Evolutionary conservation across 176 grass and related monocot genomes (phyloP), one percentile per base, ranked within the genome.

Genomic region (Dendrocalamus sinicus): DNA sequence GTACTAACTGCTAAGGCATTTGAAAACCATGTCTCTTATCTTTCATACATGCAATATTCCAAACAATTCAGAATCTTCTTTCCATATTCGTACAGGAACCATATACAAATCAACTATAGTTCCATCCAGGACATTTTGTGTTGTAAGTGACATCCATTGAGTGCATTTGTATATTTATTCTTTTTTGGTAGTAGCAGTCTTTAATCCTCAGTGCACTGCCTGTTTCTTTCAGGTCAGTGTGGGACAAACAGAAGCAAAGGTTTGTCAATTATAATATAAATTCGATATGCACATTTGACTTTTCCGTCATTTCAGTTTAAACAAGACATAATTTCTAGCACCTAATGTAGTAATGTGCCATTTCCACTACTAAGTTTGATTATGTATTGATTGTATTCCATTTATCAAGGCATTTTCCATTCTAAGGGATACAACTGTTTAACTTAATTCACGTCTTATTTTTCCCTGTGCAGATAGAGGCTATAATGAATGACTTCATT

Each of bases 231-330:
- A 98, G 96, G 96, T 98, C 35, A 98, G 88, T 79, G 82, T 98
- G 58, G 93, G 96, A 87, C 96, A 98, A 86, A 91, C 93, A 91
- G 91, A 98, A 91, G 96, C 96, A 88, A 98, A 98, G 96, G 96
- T 98, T 68, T 79, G 69, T 90, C 73, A 58, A 39, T 71, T 8
- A 60, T 76, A 73, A 78, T 35, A 55, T 72, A 54, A 67, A 52
- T 58, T 54, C 23, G 10, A 86, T 78, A 79, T 81, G 60, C 46
- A 30, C 57, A 72, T 82, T 80, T 86, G 23, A 80, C 40, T 88
- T 85, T 32, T 84, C 62, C 73, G n/a, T 37, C 15, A 28, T 58
- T 68, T 88, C 14, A 70, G 28, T 41, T 58, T 71, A 52, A 0
- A 19, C 22, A 22, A 12, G 37, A 12, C 50, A 67, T 84, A 79